phyloP scores from a whole-genome alignment of 148 eudicot genomes.

The Chenopodium quinoa region DNA sequence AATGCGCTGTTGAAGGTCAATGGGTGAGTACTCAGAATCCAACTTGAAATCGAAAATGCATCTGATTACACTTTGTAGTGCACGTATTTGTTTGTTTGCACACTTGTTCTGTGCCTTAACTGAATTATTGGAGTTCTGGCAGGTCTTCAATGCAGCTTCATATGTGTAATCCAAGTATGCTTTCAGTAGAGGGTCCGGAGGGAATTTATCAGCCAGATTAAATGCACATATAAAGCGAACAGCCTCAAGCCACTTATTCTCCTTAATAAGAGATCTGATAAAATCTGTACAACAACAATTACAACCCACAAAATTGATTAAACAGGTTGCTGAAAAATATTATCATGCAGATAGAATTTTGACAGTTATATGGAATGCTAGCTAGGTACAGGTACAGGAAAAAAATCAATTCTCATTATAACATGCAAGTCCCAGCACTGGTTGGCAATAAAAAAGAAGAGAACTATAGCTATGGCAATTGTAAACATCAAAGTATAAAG shows the following conservation, averaged over 20 bases:
- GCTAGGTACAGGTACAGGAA: not conserved
- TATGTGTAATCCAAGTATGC: slow-evolving; percentile 2
- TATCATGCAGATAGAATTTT: not conserved
- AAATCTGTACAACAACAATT: slow-evolving; percentile 5
- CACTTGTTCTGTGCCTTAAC: slow-evolving; percentile 20
- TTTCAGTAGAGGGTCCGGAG: slow-evolving; percentile 20
- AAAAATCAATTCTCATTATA: not conserved
- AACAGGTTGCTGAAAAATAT: not conserved
- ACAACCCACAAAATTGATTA: not conserved
- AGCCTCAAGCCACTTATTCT: slow-evolving; percentile 16
- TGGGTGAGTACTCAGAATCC: slow-evolving; percentile 10
- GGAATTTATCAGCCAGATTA: slow-evolving; percentile 3
- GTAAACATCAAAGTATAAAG: not conserved
- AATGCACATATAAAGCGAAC: slow-evolving; percentile 24
- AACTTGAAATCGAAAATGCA: slow-evolving; percentile 14
- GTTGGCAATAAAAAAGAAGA: not conserved
- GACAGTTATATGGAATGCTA: not conserved
- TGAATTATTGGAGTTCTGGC: slow-evolving; percentile 4
- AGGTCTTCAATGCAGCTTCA: slow-evolving; percentile 1
- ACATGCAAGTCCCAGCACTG: not conserved
- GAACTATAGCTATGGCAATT: not conserved
- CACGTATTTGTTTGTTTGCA: slow-evolving; percentile 17
- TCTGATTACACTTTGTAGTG: slow-evolving; percentile 20
- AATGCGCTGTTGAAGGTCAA: slow-evolving; percentile 7
- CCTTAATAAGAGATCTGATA: slow-evolving; percentile 11